phyloP scores from a whole-genome alignment of 257 asterid species.

The Solanum gandarillasii region DNA sequence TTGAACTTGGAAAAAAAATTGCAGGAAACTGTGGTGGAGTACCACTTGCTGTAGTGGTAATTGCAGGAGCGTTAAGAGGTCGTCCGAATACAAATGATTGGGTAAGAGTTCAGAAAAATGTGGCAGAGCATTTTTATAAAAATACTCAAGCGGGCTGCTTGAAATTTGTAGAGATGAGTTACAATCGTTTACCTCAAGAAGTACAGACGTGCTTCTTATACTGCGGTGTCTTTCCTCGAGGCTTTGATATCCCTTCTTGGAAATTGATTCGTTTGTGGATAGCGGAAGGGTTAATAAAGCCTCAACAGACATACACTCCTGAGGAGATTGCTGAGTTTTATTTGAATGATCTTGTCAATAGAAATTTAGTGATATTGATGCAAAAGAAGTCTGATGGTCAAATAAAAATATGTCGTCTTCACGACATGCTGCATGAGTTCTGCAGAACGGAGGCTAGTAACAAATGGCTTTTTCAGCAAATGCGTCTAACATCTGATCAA shows the following conservation, averaged over 20 bases:
- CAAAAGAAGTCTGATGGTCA: slow-evolving; percentile 1
- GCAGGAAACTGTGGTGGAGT: neutral
- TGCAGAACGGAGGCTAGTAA: slow-evolving; percentile 2
- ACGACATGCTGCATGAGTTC: slow-evolving; percentile 7
- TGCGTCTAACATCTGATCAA: neutral
- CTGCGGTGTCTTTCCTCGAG: slow-evolving; percentile 10
- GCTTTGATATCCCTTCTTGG: slow-evolving; percentile 8
- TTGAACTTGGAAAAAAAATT: slow-evolving; percentile 1
- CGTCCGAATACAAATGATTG: neutral
- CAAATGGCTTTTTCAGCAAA: neutral
- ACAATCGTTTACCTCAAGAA: slow-evolving; percentile 1
- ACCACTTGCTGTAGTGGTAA: slow-evolving; percentile 30
- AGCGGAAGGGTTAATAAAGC: slow-evolving; percentile 10
- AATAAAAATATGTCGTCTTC: slow-evolving; percentile 8
- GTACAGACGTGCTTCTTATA: slow-evolving; percentile 12
- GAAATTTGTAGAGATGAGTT: slow-evolving; percentile 4
- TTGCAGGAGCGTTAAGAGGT: slow-evolving; percentile 30
- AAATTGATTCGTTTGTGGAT: slow-evolving; percentile 10
- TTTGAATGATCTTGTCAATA: slow-evolving; percentile 11
- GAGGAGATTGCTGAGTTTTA: slow-evolving; percentile 13
- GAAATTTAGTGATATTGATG: slow-evolving; percentile 15
- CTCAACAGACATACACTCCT: neutral
- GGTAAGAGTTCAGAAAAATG: slow-evolving; percentile 7
- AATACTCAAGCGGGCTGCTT: neutral
- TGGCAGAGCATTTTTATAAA: neutral